Base-by-base conservation (phyloP, 495 filamentous ascomycete species). In the Astrothelium subdiscretum region DNA sequence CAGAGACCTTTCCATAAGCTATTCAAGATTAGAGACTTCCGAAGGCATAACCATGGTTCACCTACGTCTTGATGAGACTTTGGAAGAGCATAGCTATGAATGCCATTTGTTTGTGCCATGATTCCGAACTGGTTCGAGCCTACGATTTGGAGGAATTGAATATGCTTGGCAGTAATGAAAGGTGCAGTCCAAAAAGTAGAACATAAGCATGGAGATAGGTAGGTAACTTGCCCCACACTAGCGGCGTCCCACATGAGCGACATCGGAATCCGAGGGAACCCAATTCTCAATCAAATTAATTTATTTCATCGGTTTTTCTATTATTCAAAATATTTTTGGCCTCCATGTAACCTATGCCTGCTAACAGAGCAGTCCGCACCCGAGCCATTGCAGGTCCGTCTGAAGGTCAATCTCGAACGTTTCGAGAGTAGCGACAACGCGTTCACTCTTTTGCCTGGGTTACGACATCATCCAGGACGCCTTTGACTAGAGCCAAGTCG, bases 1-100 rank as follows among this genome's bases (percentile, higher is more conserved):
- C 67, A 98, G 83, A 67, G 86, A 81, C 75, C 86, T 86, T 83
- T 96, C 85, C 80, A 98, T 90, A 79, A 97, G 85, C 91, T 96
- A 67, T 62, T 11, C 35, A 65, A 64, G 31, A 66, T 73, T 73
- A 64, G 75, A 70, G 26, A 61, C 31, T 26, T 12, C 12, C 58
- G 38, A 60, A 35, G 38, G 40, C 13, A 31, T 18, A 12, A 59
- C 40, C 62, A 60, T 38, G 44, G 64, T 65, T 63, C 57, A 81
- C 89, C 74, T 73, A 95, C 91, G 72, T 90, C 85, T 81, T 88
- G 85, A 82, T 97, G 92, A 76, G 87, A 79, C 76, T 91, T 78
- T 57, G 92, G 85, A 67, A 97, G 87, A 74, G 94, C 87, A 77
- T 97, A 97, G 72, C 83, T 79, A 31, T 59, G 57, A 12, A 26